These are phyloP conservation scores for Yamadazyma dushanensis DNA, from an alignment of 1,139 yeast species.

Conservation along the genomic window DNA sequence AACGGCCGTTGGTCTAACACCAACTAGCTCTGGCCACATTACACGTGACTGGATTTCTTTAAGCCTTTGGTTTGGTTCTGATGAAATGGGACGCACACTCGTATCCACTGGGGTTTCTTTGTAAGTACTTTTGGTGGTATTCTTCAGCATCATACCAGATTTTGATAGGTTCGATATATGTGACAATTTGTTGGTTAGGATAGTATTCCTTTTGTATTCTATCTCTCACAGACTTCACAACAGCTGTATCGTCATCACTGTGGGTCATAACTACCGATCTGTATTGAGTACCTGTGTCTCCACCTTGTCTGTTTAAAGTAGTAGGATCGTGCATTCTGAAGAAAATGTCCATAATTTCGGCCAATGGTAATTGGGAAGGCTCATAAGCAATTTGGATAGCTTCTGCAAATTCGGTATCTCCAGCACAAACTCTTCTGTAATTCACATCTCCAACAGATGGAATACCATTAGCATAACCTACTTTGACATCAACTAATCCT, in stretches of 20 bases:
- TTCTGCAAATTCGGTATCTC: conserved; percentile 73
- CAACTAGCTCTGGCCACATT: too few species aligned
- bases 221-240: conserved; percentile 30
- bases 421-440: conserved; percentile 75
- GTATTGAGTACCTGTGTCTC: conserved; percentile 82
- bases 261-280: conserved; percentile 74
- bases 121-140: conserved; percentile 82
- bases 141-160: conserved; percentile 91
- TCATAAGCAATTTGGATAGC: conserved; percentile 80
- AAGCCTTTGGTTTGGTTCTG: conserved; percentile 41
- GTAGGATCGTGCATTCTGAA: conserved; percentile 85
- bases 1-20: too few species aligned
- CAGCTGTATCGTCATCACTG: conserved; percentile 38
- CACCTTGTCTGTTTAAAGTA: conserved; percentile 67
- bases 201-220: conserved; percentile 42
- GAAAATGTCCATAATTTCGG: conserved; percentile 75
- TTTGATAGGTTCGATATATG: conserved; percentile 66
- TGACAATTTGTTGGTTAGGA: conserved; percentile 48
- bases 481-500: conserved; percentile 74
- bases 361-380: conserved; percentile 58
- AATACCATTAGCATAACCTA: conserved; percentile 87
- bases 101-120: conserved; percentile 79
- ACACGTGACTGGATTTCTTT: too few species aligned
- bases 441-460: conserved; percentile 51
- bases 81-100: conserved; percentile 86